phyloP scores from a whole-genome alignment of 257 asterid species.

The Agastache rugosa region DNA sequence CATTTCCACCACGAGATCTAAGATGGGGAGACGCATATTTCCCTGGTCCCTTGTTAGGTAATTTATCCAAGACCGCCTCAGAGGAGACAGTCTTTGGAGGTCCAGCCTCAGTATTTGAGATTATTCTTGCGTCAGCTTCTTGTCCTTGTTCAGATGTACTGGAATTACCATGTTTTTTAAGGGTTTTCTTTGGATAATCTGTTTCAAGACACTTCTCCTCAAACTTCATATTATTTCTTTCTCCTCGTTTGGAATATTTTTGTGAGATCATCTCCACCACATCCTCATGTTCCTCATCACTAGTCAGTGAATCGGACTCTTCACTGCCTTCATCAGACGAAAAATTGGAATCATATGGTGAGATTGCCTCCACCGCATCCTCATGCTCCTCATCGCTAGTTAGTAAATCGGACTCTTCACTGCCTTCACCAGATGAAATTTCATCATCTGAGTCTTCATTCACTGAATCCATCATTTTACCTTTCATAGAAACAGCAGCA shows the following conservation, averaged over 20 bases:
- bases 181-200: slow-evolving; percentile 16
- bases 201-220: no score
- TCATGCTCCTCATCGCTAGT: slow-evolving; percentile 45
- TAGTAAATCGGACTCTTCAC: slow-evolving; percentile 42
- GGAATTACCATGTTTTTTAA: slow-evolving; percentile 23
- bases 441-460: slow-evolving; percentile 48
- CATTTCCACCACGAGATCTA: slow-evolving; percentile 58
- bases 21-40: slow-evolving; percentile 79
- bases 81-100: slow-evolving; percentile 34
- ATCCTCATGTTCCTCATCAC: slow-evolving; percentile 44
- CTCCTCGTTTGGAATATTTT: slow-evolving; percentile 23
- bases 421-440: slow-evolving; percentile 36
- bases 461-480: slow-evolving; percentile 30
- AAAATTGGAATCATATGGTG: slow-evolving; percentile 36
- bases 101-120: slow-evolving; percentile 31
- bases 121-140: slow-evolving; percentile 33
- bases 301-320: slow-evolving; percentile 43
- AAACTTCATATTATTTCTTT: no score
- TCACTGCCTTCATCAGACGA: slow-evolving; percentile 38
- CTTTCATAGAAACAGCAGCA: slow-evolving; percentile 28
- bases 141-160: slow-evolving; percentile 39
- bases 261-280: slow-evolving; percentile 32
- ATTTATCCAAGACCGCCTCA: slow-evolving; percentile 34
- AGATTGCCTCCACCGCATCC: slow-evolving; percentile 35
- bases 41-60: slow-evolving; percentile 39